phyloP scores from a whole-genome alignment of 2,329 filamentous ascomycete genomes.

The Chaetomiaceae sp. region DNA sequence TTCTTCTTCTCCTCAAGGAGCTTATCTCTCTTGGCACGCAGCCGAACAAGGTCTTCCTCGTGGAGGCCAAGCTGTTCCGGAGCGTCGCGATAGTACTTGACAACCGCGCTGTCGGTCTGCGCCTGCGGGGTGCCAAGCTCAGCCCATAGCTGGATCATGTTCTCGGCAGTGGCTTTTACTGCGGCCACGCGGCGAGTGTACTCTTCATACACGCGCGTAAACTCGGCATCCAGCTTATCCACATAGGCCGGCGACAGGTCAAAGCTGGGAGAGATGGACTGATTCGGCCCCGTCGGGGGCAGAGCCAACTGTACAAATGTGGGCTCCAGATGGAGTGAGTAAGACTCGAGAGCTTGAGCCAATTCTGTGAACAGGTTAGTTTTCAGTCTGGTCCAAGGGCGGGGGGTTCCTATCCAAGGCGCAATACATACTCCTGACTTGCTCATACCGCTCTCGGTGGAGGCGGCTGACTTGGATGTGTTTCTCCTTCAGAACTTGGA shows the following conservation, averaged over 20 bases:
- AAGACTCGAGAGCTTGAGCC: constrained; percentile 87
- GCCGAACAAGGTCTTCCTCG: constrained; percentile 71
- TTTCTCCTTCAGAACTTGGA: constrained; percentile 79
- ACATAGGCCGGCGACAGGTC: constrained; percentile 91
- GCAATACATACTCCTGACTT: constrained; percentile 75
- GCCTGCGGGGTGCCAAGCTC: constrained; percentile 92
- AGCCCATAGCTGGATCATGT: constrained; percentile 92
- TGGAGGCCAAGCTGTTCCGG: constrained; percentile 93
- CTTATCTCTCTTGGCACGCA: constrained; percentile 73
- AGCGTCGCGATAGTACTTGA: constrained; percentile 83
- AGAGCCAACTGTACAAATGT: constrained; percentile 81
- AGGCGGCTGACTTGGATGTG: constrained; percentile 72
- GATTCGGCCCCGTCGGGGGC: constrained; percentile 73
- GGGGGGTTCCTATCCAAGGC: not conserved
- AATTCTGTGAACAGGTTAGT: constrained; percentile 68
- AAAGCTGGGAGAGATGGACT: constrained; percentile 74
- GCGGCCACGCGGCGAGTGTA: constrained; percentile 77
- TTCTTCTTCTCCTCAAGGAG: constrained; percentile 81
- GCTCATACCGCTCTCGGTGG: constrained; percentile 88
- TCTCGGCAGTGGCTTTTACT: constrained; percentile 70
- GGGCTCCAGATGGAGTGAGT: constrained; percentile 89
- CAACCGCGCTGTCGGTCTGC: constrained; percentile 81
- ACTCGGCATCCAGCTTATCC: constrained; percentile 80
- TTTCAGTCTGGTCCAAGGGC: constrained; percentile 17
- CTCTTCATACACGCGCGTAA: constrained; percentile 92